Conservation (phyloP, 805 yeast genomes). For the Starmerella bacillaris region DNA sequence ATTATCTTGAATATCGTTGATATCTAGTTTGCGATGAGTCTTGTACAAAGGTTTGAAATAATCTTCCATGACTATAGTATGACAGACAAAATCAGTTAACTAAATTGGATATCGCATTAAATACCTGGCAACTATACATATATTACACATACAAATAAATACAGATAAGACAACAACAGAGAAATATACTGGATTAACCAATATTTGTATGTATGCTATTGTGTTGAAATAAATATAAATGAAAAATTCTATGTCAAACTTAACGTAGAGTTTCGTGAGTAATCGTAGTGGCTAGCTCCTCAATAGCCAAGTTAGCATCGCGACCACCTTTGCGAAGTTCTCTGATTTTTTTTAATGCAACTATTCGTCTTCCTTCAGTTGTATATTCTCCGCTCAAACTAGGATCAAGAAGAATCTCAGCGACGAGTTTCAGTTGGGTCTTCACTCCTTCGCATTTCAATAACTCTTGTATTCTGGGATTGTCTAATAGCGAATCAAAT, state of each 20-base stretch:
- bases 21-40: conserved; percentile 8
- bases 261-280: too few species aligned
- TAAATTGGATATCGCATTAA: too few species aligned
- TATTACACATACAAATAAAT: too few species aligned
- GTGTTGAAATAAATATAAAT: too few species aligned
- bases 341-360: conserved; percentile 43
- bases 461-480: conserved; percentile 29
- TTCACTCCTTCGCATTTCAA: conserved; percentile 38
- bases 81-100: too few species aligned
- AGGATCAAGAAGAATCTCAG: conserved; percentile 33
- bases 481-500: conserved; percentile 16
- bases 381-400: conserved; percentile 32
- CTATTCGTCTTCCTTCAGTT: conserved; percentile 36
- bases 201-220: too few species aligned
- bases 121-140: too few species aligned
- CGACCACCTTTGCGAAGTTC: conserved; percentile 45
- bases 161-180: too few species aligned
- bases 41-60: conserved; percentile 19
- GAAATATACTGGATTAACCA: too few species aligned
- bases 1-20: conserved; percentile 3
- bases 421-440: conserved; percentile 35
- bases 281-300: conserved; percentile 37
- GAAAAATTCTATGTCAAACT: too few species aligned
- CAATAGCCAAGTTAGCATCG: conserved; percentile 50
- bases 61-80: conserved; percentile 5